These are phyloP conservation scores for Candida maris DNA, from an alignment of 805 yeast species.

Conservation along the genomic window DNA sequence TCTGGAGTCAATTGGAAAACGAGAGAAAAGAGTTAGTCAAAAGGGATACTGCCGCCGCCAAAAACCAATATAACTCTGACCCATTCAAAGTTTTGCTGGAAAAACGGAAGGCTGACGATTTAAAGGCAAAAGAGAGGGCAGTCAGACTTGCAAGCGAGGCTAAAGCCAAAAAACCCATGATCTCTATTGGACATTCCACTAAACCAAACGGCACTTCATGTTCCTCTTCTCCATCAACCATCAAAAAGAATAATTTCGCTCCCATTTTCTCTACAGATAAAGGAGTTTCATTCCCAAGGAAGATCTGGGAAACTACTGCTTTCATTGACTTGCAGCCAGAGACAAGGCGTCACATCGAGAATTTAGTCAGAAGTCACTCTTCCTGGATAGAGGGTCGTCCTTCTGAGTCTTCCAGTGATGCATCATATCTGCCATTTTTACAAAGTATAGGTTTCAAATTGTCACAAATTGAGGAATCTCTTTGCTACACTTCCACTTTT, in stretches of 20 bases:
- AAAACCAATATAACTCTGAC: slow-evolving; percentile 56
- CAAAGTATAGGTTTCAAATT: slow-evolving; percentile 61
- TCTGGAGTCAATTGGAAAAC: slow-evolving; percentile 73
- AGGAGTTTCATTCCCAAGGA: slow-evolving; percentile 37
- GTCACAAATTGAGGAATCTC: slow-evolving; percentile 68
- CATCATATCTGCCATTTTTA: slow-evolving; percentile 14
- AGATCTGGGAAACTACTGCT: slow-evolving; percentile 69
- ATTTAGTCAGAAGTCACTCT: slow-evolving; percentile 53
- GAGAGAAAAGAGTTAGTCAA: slow-evolving; percentile 49
- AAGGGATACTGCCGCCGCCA: slow-evolving; percentile 45
- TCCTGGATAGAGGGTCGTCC: slow-evolving; percentile 43
- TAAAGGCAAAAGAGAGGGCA: slow-evolving; percentile 43
- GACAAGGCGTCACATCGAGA: slow-evolving; percentile 59
- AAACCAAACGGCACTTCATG: background rate
- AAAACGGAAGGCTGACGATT: slow-evolving; percentile 42
- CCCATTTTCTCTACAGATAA: slow-evolving; percentile 10
- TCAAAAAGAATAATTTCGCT: background rate
- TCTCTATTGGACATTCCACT: slow-evolving; percentile 31
- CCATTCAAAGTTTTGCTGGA: slow-evolving; percentile 75
- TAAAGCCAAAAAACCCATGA: slow-evolving; percentile 47
- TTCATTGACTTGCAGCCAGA: slow-evolving; percentile 65
- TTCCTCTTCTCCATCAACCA: too few species aligned
- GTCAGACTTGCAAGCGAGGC: slow-evolving; percentile 45
- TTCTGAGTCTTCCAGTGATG: slow-evolving; percentile 9
- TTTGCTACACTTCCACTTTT: slow-evolving; percentile 49